Evolutionary conservation across 495 filamentous ascomycete species (phyloP).

Genomic region (Podospora anserina): DNA sequence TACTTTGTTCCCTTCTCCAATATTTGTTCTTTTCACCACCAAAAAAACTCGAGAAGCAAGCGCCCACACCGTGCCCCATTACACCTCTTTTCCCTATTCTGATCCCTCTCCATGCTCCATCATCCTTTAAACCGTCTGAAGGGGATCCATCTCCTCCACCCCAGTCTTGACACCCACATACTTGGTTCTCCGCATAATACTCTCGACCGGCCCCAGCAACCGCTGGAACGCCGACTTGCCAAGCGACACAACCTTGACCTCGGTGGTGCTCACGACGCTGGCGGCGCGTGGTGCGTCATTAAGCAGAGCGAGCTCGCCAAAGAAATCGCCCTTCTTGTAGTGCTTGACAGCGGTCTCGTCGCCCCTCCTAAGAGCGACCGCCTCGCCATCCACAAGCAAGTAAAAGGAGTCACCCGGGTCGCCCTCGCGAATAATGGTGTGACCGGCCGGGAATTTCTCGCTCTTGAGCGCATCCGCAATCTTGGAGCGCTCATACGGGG

Average conservation of each 20-base stretch:
- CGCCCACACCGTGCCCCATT: background rate
- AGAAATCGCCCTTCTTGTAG: slow-evolving; percentile 91
- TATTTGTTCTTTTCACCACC: background rate
- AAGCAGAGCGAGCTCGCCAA: slow-evolving; percentile 88
- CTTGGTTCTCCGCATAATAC: slow-evolving; percentile 81
- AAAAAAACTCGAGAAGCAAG: background rate
- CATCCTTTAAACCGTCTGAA: slow-evolving; percentile 32
- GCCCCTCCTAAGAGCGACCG: slow-evolving; percentile 74
- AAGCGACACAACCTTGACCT: slow-evolving; percentile 90
- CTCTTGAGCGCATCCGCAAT: slow-evolving; percentile 95
- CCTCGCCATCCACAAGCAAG: slow-evolving; percentile 83
- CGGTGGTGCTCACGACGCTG: slow-evolving; percentile 73
- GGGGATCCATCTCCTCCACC: slow-evolving; percentile 53
- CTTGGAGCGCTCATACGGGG: slow-evolving; percentile 88
- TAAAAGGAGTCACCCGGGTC: slow-evolving; percentile 92
- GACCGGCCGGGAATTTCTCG: slow-evolving; percentile 75
- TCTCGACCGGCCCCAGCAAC: slow-evolving; percentile 85
- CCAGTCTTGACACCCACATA: slow-evolving; percentile 52
- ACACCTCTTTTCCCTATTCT: background rate
- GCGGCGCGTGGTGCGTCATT: slow-evolving; percentile 95
- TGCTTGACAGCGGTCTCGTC: slow-evolving; percentile 64
- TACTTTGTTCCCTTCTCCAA: background rate
- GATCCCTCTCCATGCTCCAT: background rate
- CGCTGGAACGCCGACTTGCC: slow-evolving; percentile 94
- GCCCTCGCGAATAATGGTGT: slow-evolving; percentile 84